Conservation (phyloP, 148 eudicot genomes). For the Heliamphora exappendiculata region DNA sequence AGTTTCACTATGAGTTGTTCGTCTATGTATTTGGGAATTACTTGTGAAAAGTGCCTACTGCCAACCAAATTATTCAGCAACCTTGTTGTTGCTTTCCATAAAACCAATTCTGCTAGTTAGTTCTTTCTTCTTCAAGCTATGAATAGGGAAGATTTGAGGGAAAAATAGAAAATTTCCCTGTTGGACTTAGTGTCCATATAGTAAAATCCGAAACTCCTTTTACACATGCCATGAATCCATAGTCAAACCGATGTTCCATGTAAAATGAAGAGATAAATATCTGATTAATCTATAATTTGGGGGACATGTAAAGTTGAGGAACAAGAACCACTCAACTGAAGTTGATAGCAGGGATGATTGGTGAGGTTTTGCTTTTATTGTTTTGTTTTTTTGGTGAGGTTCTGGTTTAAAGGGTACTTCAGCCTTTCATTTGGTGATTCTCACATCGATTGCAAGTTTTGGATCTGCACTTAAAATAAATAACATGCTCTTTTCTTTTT, state of each 20-base stretch:
- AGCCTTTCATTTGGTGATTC: not conserved
- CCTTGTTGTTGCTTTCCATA: not conserved
- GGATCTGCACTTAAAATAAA: not conserved
- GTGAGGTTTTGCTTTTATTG: constrained; percentile 8
- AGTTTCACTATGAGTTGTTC: not conserved
- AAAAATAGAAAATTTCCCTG: not conserved
- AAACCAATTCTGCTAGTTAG: not conserved
- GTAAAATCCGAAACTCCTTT: not conserved
- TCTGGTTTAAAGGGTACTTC: not conserved
- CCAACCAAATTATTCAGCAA: not conserved
- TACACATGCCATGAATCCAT: not conserved
- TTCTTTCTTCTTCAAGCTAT: not conserved
- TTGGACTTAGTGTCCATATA: not conserved
- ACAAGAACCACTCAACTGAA: not conserved
- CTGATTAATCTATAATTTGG: not conserved
- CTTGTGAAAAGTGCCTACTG: not conserved
- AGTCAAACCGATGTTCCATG: not conserved
- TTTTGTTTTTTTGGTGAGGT: not conserved
- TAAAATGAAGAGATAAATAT: not conserved
- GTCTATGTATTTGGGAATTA: not conserved
- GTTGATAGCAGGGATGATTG: not conserved
- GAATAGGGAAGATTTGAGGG: not conserved
- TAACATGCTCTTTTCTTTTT: not conserved
- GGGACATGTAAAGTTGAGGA: not conserved
- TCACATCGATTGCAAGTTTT: not conserved